Evolutionary conservation across 148 eudicot genomes (phyloP), one percentile per base, ranked within the genome.

Genomic region (Selenicereus undatus): DNA sequence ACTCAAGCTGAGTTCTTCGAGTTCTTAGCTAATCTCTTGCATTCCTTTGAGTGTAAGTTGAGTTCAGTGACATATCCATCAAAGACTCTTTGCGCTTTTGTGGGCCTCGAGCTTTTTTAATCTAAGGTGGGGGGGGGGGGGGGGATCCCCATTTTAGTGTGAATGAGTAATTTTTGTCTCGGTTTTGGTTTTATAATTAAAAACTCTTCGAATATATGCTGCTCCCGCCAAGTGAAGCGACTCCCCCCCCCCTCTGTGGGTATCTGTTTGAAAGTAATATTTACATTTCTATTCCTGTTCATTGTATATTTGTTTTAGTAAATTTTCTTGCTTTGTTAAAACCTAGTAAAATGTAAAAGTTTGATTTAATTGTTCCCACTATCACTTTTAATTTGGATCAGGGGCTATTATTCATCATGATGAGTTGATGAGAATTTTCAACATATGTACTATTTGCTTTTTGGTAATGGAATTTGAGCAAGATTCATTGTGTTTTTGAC

Each of bases 391-490:
- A 39, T 72, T 21, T 27, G 62, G 11, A 50, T 50, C 3, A 27
- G 29, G 50, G 32, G n/a, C 62, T 74, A 74, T 50, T 13, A 27
- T 29, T 74, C n/a, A 50, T 74, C 62, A 74, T 30, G 39, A 74
- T 9, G 20, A 11, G 3, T 42, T 5, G 20, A 74, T 74, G 62
- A 45, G 30, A 12, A 26, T 29, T 72, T n/a, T 72, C 26, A 21
- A 9, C 75, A 20, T 2, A 20, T 10, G 10, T 6, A 39, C 11
- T 39, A 14, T 39, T 72, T 18, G 27, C 51, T 72, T 17, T 35
- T 72, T 9, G 16, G 22, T 42, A 3, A 16, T 22, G 51, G 51
- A 42, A 72, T 72, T 39, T 51, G 13, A 26, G 3, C 29, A 48
- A 12, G 27, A 3, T 69, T 30, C 16, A 14, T 11, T 17, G 62